Evolutionary conservation across 2,329 filamentous ascomycete genomes (phyloP).

Genomic region (Tolypocladium endophyticum): DNA sequence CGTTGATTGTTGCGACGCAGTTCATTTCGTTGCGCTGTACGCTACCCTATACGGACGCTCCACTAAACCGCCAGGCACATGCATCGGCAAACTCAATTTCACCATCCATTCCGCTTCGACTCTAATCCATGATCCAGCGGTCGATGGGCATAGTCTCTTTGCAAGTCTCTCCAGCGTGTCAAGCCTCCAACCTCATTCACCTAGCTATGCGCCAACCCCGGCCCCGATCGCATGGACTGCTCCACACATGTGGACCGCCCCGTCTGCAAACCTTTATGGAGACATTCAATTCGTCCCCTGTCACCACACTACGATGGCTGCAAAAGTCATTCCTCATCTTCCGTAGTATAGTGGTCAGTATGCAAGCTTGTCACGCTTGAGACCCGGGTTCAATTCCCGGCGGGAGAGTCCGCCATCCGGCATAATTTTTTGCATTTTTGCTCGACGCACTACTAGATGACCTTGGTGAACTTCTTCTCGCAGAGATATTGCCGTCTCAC

Average conservation of each 20-base stretch:
- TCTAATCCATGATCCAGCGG: no score
- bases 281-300: neutral
- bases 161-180: no score
- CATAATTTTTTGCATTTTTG: neutral
- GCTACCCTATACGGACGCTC: no score
- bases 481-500: no score
- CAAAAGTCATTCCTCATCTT: conserved; percentile 1
- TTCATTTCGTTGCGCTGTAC: no score
- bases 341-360: conserved; percentile 6
- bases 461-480: neutral
- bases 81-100: no score
- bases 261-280: neutral
- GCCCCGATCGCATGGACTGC: neutral
- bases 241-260: neutral
- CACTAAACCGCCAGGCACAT: no score
- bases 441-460: neutral
- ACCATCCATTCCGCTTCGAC: no score
- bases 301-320: conserved; percentile 1
- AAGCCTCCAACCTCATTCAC: no score
- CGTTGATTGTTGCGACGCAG: no score
- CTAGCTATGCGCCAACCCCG: no score
- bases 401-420: conserved; percentile 4
- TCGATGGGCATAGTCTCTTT: no score
- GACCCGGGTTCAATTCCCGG: conserved; percentile 6
- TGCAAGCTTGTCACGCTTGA: conserved; percentile 6